A percentile compares a stretch with the other conserved stretches of the same genome.
These are phyloP conservation scores for Infundibulicybe gibba DNA, from an alignment of 768 basidiomycete genomes.

Conservation along the genomic window DNA sequence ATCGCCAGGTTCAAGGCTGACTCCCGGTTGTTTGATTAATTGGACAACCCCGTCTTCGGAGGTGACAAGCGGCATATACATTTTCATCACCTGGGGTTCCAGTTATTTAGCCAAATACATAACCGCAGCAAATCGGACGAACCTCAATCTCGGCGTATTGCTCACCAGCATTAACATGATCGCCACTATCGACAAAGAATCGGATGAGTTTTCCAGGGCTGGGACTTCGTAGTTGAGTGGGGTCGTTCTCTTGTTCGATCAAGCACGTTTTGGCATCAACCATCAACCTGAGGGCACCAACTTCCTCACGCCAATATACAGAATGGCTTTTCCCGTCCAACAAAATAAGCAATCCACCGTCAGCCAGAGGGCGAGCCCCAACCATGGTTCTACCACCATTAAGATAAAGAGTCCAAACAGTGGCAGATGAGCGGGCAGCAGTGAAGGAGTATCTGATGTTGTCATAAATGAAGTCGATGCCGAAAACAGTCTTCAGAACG, in stretches of 20 bases:
- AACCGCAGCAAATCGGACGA: slow-evolving; percentile 14
- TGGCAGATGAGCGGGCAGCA: slow-evolving; percentile 84
- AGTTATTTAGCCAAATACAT: slow-evolving; percentile 1
- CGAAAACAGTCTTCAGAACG: slow-evolving; percentile 93
- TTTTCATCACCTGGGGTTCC: slow-evolving; percentile 83
- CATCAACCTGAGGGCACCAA: slow-evolving; percentile 88
- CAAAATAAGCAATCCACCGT: slow-evolving; percentile 89
- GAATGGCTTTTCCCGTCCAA: slow-evolving; percentile 96
- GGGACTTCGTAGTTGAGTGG: slow-evolving; percentile 93
- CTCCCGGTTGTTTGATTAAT: slow-evolving; percentile 97
- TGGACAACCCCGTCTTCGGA: slow-evolving; percentile 93
- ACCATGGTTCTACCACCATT: slow-evolving; percentile 94
- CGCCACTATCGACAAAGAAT: slow-evolving; percentile 94
- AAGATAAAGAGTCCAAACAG: slow-evolving; percentile 91
- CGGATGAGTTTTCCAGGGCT: slow-evolving; percentile 95
- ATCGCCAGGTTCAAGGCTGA: slow-evolving; percentile 94
- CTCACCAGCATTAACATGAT: slow-evolving; percentile 95
- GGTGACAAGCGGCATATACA: slow-evolving; percentile 98
- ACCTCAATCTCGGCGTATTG: slow-evolving; percentile 99
- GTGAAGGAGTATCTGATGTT: slow-evolving; percentile 95
- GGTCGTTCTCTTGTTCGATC: slow-evolving; percentile 99
- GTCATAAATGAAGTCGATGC: slow-evolving; percentile 97
- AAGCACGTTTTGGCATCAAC: slow-evolving; percentile 97
- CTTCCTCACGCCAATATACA: slow-evolving; percentile 97
- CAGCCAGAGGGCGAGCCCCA: slow-evolving; percentile 88